Conservation (phyloP, 1,284 basidiomycete genomes). For the Papiliotrema laurentii region DNA sequence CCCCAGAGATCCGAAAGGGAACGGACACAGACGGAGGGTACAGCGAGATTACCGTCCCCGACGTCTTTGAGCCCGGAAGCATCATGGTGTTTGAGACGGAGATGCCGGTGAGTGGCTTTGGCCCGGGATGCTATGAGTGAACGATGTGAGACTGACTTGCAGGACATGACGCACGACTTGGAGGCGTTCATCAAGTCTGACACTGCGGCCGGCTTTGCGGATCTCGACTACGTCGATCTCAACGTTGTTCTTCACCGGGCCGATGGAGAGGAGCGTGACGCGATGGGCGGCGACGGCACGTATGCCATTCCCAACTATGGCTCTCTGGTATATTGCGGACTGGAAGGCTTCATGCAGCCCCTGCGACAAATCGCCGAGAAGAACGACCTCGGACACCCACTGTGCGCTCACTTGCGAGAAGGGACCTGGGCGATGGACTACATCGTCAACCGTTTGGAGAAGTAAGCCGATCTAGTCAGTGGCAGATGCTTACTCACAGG, state of each 20-base stretch:
- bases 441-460: slow-evolving; percentile 66
- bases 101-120: slow-evolving; percentile 51
- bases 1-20: slow-evolving; percentile 48
- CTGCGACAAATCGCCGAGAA: slow-evolving; percentile 72
- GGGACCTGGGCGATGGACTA: slow-evolving; percentile 91
- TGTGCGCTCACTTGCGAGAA: slow-evolving; percentile 77
- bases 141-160: background rate
- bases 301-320: slow-evolving; percentile 74
- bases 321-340: slow-evolving; percentile 75
- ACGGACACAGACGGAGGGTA: slow-evolving; percentile 64
- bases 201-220: slow-evolving; percentile 65
- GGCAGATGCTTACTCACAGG: slow-evolving; percentile 47
- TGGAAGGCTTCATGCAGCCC: slow-evolving; percentile 93
- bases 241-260: slow-evolving; percentile 78
- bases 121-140: no score
- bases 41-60: slow-evolving; percentile 73
- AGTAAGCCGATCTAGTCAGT: slow-evolving; percentile 3
- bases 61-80: slow-evolving; percentile 84
- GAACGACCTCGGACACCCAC: slow-evolving; percentile 86
- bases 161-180: slow-evolving; percentile 56
- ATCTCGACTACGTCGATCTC: slow-evolving; percentile 77
- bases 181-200: slow-evolving; percentile 66
- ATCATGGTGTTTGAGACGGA: slow-evolving; percentile 85
- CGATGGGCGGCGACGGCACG: slow-evolving; percentile 63
- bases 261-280: slow-evolving; percentile 85